Conservation (phyloP, 139 green algal genomes). For the Pleodorina starrii region DNA sequence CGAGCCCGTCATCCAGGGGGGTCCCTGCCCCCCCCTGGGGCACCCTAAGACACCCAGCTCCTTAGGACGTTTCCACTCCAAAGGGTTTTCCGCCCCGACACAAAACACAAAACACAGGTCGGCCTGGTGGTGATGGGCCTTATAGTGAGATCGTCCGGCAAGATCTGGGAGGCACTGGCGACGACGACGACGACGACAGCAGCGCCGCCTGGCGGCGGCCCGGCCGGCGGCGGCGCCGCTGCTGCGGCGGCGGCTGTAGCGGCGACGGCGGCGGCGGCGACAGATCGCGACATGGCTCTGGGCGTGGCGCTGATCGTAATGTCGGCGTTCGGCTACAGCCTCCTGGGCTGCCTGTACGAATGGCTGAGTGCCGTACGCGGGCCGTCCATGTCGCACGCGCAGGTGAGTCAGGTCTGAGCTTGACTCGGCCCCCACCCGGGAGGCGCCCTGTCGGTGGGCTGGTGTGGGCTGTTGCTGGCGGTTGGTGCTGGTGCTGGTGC, state of each 20-base stretch:
- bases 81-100: no score
- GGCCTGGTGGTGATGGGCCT: slow-evolving; percentile 33
- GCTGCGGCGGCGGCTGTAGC: neutral
- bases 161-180: neutral
- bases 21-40: no score
- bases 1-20: no score
- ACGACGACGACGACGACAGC: neutral
- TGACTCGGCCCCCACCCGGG: no score
- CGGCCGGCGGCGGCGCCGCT: neutral
- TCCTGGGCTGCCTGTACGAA: slow-evolving; percentile 54
- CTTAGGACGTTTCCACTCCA: no score
- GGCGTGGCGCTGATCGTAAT: slow-evolving; percentile 7
- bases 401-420: slow-evolving; percentile 9
- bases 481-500: no score
- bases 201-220: neutral
- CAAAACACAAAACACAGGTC: neutral
- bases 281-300: neutral
- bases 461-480: no score
- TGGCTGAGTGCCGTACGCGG: slow-evolving; percentile 42
- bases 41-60: no score
- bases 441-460: no score
- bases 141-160: neutral
- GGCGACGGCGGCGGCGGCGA: neutral
- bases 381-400: slow-evolving; percentile 15
- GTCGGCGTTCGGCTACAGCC: slow-evolving; percentile 50